phyloP scores from a whole-genome alignment of 2,329 filamentous ascomycete species.

The Didymella pinodella region DNA sequence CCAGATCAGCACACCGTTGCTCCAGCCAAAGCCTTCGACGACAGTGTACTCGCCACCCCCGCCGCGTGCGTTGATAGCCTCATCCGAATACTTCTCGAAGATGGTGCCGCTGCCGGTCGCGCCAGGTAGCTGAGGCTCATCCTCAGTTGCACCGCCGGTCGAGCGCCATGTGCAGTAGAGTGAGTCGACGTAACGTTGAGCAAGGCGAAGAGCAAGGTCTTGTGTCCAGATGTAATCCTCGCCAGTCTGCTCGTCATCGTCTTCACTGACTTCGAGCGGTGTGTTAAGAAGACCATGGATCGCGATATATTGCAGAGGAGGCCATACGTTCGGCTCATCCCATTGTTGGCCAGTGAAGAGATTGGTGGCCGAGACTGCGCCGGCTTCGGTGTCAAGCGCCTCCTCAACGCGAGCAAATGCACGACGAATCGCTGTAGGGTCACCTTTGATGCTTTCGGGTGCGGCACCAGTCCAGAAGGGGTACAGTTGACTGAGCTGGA shows the following conservation, averaged over 20 bases:
- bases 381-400: constrained; percentile 61
- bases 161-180: constrained; percentile 75
- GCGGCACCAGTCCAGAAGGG: constrained; percentile 75
- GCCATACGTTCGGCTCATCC: constrained; percentile 76
- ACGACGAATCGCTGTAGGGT: constrained; percentile 64
- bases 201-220: constrained; percentile 64
- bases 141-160: constrained; percentile 67
- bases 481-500: constrained; percentile 68
- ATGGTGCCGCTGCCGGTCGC: constrained; percentile 67
- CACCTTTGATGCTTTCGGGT: constrained; percentile 63
- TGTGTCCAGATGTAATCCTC: constrained; percentile 62
- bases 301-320: constrained; percentile 70
- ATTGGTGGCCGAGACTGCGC: constrained; percentile 70
- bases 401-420: constrained; percentile 63
- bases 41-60: constrained; percentile 74
- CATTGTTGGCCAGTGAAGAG: constrained; percentile 69
- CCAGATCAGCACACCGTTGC: constrained; percentile 74
- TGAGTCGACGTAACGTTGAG: constrained; percentile 71
- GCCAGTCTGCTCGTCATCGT: constrained; percentile 54
- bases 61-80: constrained; percentile 67
- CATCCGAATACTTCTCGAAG: constrained; percentile 74
- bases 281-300: constrained; percentile 69
- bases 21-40: constrained; percentile 75
- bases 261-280: constrained; percentile 62
- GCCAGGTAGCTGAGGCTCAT: constrained; percentile 32